These are phyloP conservation scores for Colletotrichum caudatum DNA, from an alignment of 2,329 filamentous ascomycete species.

Conservation along the genomic window DNA sequence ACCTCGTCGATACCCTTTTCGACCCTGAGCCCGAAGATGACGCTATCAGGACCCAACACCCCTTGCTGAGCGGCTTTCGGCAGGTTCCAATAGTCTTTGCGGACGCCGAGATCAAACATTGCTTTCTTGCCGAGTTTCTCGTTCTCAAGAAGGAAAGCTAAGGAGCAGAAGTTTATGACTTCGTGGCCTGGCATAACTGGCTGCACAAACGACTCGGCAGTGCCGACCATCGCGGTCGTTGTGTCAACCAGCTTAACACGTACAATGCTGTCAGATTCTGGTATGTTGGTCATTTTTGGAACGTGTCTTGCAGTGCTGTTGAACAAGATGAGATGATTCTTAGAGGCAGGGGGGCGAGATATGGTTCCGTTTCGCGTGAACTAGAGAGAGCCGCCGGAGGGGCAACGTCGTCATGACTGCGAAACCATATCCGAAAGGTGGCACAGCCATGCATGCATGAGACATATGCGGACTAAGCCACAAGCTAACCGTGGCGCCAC, in stretches of 20 bases:
- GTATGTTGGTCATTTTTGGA: constrained; percentile 25
- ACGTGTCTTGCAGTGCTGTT: not conserved
- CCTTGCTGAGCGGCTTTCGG: constrained; percentile 8
- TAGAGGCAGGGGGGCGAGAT: not conserved
- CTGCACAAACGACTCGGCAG: constrained; percentile 36
- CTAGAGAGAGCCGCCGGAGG: not conserved
- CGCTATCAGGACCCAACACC: constrained; percentile 25
- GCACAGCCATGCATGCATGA: not conserved
- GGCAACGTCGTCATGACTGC: constrained; percentile 27
- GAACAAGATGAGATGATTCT: not conserved
- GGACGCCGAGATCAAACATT: constrained; percentile 41
- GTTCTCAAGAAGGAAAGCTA: constrained; percentile 42
- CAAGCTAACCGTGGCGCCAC: not conserved
- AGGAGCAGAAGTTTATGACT: constrained; percentile 41
- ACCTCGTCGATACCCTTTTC: constrained; percentile 42
- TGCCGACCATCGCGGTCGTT: constrained; percentile 37
- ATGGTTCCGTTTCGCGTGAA: not conserved
- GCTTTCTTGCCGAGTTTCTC: constrained; percentile 36
- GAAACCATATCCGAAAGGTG: constrained; percentile 24
- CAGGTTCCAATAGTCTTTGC: constrained; percentile 43
- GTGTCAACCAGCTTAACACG: constrained; percentile 42
- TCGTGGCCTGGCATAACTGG: constrained; percentile 42
- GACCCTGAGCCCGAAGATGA: constrained; percentile 35
- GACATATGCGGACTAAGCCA: not conserved
- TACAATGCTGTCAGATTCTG: constrained; percentile 37